A percentile compares a stretch with the other conserved stretches of the same genome.
These are phyloP conservation scores for Acacia acuminata DNA, from an alignment of 306 rosid genomes.

Conservation along the genomic window DNA sequence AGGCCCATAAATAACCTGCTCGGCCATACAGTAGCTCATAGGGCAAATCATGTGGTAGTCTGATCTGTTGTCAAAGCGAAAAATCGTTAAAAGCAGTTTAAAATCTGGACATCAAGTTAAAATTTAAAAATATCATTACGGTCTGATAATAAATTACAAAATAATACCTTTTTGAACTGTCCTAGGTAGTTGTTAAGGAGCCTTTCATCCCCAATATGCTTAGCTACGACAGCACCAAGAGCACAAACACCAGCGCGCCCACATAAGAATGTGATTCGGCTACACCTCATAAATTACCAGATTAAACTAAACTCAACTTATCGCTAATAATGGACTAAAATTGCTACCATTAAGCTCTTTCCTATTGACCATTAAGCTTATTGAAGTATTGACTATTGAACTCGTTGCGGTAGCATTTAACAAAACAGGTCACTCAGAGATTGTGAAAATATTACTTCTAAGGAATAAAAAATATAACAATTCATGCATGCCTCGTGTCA, in stretches of 20 bases:
- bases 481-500: not conserved
- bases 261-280: slow-evolving; percentile 72
- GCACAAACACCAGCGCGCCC: slow-evolving; percentile 84
- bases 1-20: slow-evolving; percentile 81
- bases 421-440: not conserved
- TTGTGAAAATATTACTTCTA: not conserved
- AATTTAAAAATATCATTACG: slow-evolving; percentile 20
- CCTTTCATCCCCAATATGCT: slow-evolving; percentile 60
- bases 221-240: slow-evolving; percentile 80
- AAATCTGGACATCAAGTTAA: not conserved
- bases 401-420: not conserved
- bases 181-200: slow-evolving; percentile 55
- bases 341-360: slow-evolving; percentile 2
- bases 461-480: not conserved
- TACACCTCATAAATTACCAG: slow-evolving; percentile 36
- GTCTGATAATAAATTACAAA: slow-evolving; percentile 4
- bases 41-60: slow-evolving; percentile 60
- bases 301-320: slow-evolving; percentile 10
- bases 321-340: not conserved
- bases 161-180: slow-evolving; percentile 58
- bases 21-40: slow-evolving; percentile 79
- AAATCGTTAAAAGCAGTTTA: not conserved
- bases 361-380: not conserved
- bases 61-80: slow-evolving; percentile 55
- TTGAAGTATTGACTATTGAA: not conserved